Conservation (phyloP, 345 rosid species). For the Iberis pinnata region DNA sequence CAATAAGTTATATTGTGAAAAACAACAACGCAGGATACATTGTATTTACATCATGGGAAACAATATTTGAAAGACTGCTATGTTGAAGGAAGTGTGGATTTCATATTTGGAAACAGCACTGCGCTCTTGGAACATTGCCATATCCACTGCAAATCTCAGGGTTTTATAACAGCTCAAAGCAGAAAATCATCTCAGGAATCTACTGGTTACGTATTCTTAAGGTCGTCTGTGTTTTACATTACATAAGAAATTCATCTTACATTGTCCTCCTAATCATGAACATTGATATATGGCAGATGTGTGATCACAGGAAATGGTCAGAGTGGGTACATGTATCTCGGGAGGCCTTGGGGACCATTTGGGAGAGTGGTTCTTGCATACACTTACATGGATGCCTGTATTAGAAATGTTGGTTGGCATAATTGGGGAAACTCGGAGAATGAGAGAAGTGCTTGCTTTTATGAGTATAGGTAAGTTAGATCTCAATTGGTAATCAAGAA, state of each 20-base stretch:
- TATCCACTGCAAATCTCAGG: slow-evolving; percentile 84
- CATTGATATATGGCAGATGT: slow-evolving; percentile 56
- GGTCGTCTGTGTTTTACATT: slow-evolving; percentile 33
- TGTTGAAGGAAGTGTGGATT: slow-evolving; percentile 87
- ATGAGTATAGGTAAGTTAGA: slow-evolving; percentile 64
- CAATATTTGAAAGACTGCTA: slow-evolving; percentile 87
- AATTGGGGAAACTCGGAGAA: slow-evolving; percentile 90
- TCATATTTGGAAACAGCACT: slow-evolving; percentile 92
- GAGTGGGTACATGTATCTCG: slow-evolving; percentile 52
- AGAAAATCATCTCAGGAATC: slow-evolving; percentile 90
- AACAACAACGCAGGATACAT: slow-evolving; percentile 84
- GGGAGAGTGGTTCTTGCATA: slow-evolving; percentile 85
- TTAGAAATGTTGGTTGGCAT: slow-evolving; percentile 70
- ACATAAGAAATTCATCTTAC: background rate
- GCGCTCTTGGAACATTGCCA: slow-evolving; percentile 95
- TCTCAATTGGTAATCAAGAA: background rate
- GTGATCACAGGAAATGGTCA: slow-evolving; percentile 84
- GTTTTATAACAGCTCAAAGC: slow-evolving; percentile 88
- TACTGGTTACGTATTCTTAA: slow-evolving; percentile 85
- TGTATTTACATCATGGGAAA: slow-evolving; percentile 86
- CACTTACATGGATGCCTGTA: slow-evolving; percentile 73
- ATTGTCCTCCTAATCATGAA: too few relatives aligned
- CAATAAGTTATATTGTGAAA: background rate
- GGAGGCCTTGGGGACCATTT: slow-evolving; percentile 96
- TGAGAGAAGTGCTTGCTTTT: slow-evolving; percentile 93